Evolutionary conservation across 345 rosid species (phyloP).

Genomic region (Toxicodendron radicans): DNA sequence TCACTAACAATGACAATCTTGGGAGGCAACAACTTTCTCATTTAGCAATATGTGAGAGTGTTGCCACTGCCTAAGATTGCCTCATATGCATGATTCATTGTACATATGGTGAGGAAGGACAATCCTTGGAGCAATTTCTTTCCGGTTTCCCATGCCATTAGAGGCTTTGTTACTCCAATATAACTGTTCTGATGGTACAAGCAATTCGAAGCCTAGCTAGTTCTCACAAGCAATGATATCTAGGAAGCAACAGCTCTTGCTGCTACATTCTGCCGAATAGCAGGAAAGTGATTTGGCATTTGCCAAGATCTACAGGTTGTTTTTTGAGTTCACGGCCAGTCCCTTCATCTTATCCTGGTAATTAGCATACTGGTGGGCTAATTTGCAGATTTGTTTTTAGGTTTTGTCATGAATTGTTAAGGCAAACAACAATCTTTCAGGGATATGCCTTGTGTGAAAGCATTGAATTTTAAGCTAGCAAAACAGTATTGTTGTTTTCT

Average conservation of each 20-base stretch:
- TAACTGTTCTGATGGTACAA: background rate
- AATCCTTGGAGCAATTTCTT: background rate
- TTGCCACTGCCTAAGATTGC: background rate
- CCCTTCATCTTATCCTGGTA: background rate
- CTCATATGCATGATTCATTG: background rate
- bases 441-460: background rate
- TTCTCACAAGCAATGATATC: too few species aligned
- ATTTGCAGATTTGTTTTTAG: background rate
- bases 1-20: too few species aligned
- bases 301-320: too few species aligned
- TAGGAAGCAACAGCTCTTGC: too few species aligned
- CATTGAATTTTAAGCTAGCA: background rate
- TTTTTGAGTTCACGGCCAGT: background rate
- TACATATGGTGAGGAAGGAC: background rate
- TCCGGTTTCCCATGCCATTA: background rate
- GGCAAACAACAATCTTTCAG: background rate
- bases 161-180: background rate
- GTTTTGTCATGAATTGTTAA: background rate
- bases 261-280: too few species aligned
- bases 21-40: too few species aligned
- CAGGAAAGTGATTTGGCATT: too few species aligned
- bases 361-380: background rate
- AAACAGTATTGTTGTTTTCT: background rate
- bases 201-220: background rate
- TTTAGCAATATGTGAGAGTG: background rate